Evolutionary conservation across 768 basidiomycete genomes (phyloP), one percentile per base, ranked within the genome.

Genomic region (Chiua virens): DNA sequence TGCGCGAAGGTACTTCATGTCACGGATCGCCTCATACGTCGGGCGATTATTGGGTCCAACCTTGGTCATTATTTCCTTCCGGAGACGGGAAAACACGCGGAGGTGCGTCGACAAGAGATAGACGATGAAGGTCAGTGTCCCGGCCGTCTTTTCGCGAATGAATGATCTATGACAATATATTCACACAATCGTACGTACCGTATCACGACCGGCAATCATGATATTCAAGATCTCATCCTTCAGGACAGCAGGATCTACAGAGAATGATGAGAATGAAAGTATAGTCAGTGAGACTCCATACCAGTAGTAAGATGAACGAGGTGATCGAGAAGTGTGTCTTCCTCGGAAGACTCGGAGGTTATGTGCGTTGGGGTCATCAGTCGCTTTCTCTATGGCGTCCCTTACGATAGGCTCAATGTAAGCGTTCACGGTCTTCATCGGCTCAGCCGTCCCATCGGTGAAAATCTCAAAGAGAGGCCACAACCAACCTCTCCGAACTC

Each of bases 1-100:
- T 2, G 85, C 85, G 10, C 83, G 73, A 1, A 86, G 70, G 54
- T 78, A 85, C 59, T 79, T 85, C 80, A 86, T 82, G 8, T 80
- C 78, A 28, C 75, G 73, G 46, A 86, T 77, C 47, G 79, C 75
- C 42, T 81, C 79, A 49, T 75, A 78, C 5, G 76, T 75, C 2
- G 83, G 84, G 8, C 76, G 67, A 3, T 73, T 67, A 2, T 64
- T 66, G 0, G 72, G 69, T 4, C 85, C 82, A 10, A 87, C 73
- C 23, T 75, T 75, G 5, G 66, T 62, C 17, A 82, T 60, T 34
- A 86, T 74, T 65, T 86, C 85, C 45, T 80, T 70, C 4, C 80
- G 75, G 15, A 86, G 73, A 9, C 79, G 76, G 5, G 53, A 23
- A 38, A 73, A 62, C 39, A 82, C 73, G 0, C 70, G 54, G 0